Conservation (phyloP, 2,329 filamentous ascomycete genomes). For the Zymoseptoria passerinii region DNA sequence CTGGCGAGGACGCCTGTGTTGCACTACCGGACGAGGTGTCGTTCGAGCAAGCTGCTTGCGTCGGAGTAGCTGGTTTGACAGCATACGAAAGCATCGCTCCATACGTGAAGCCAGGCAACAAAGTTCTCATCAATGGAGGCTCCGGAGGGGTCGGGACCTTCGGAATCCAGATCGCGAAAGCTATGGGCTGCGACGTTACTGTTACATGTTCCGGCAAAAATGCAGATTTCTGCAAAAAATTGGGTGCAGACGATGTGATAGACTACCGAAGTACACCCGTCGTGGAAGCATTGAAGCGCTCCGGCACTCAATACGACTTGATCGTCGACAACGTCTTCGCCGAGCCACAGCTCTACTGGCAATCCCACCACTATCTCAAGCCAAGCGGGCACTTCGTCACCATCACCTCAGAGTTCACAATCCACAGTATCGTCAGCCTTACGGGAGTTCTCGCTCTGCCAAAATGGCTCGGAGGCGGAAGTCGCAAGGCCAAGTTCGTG, state of each 20-base stretch:
- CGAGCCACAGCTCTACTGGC: conserved; percentile 45
- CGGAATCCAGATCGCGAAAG: conserved; percentile 57
- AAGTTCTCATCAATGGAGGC: conserved; percentile 58
- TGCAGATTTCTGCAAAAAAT: conserved; percentile 45
- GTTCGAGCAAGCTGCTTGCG: conserved; percentile 28
- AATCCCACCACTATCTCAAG: conserved; percentile 44
- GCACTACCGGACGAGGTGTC: conserved; percentile 40
- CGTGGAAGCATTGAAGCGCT: conserved; percentile 38
- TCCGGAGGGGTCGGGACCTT: conserved; percentile 54
- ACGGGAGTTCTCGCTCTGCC: conserved; percentile 35
- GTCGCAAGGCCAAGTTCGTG: conserved; percentile 40
- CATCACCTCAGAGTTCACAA: conserved; percentile 15
- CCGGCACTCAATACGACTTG: conserved; percentile 41
- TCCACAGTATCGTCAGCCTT: conserved; percentile 5
- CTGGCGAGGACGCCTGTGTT: conserved; percentile 19
- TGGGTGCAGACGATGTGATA: conserved; percentile 57
- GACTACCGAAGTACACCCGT: conserved; percentile 50
- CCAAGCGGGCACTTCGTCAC: conserved; percentile 41
- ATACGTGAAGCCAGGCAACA: conserved; percentile 35
- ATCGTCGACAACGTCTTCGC: conserved; percentile 52
- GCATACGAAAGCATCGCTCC: conserved; percentile 33
- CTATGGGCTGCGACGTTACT: conserved; percentile 51
- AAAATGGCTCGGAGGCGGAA: conserved; percentile 43
- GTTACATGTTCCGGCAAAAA: conserved; percentile 52
- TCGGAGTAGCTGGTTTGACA: conserved; percentile 31